These are phyloP conservation scores for Calocera cornea DNA, from an alignment of 768 basidiomycete species.

Conservation along the genomic window DNA sequence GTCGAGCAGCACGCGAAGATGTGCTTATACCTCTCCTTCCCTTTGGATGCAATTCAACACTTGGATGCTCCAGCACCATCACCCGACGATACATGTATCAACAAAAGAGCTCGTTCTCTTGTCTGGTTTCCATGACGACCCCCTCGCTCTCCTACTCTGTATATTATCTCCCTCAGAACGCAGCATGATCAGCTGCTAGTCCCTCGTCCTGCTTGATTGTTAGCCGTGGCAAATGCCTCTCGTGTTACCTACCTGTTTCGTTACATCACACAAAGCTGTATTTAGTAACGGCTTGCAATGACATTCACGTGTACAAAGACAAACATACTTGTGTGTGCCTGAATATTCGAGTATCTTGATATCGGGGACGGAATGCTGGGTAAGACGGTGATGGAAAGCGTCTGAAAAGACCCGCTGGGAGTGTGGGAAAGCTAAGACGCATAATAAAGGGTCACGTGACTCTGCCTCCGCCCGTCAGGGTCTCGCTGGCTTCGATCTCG, in stretches of 20 bases:
- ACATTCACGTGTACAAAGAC: neutral
- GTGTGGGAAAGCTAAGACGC: neutral
- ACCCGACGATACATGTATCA: conserved; percentile 6
- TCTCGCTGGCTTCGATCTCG: conserved; percentile 5
- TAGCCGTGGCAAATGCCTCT: neutral
- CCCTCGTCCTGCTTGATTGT: neutral
- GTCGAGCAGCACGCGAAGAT: neutral
- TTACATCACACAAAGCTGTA: conserved; percentile 1
- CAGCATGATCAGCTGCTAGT: neutral
- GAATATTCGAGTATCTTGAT: too few species aligned
- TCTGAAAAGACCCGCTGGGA: neutral
- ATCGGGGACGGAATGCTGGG: too few species aligned
- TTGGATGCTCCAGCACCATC: neutral
- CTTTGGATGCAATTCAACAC: neutral
- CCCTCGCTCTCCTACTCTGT: neutral
- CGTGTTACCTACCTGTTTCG: neutral
- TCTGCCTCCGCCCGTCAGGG: conserved; percentile 2
- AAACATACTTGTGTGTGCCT: too few species aligned
- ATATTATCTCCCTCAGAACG: neutral
- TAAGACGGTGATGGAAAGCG: neutral
- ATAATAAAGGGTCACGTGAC: neutral
- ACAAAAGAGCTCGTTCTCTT: neutral
- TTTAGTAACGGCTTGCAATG: conserved; percentile 1
- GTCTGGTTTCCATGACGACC: neutral
- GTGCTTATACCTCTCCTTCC: neutral